Evolutionary conservation across 495 filamentous ascomycete genomes (phyloP), one percentile per base, ranked within the genome.

Genomic region (Sporormia fimetaria): DNA sequence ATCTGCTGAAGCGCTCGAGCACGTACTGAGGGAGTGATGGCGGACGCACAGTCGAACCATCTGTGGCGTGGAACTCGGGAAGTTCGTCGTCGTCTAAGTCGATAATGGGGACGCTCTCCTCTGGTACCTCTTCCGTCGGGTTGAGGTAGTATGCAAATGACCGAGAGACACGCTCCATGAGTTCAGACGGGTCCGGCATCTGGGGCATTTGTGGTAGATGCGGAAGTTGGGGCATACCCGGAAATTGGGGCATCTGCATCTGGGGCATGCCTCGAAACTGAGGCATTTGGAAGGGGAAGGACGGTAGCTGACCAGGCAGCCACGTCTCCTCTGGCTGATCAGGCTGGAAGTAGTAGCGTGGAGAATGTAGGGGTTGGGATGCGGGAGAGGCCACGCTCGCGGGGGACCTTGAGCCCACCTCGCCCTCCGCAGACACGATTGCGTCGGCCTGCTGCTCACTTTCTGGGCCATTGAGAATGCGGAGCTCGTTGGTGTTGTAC

Each of bases 401-500:
- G 6, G 49, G 43, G 10, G 38, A 47, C n/a, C 27, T 15, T 39
- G 37, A 28, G 9, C 44, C 30, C 4, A 21, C 6, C 15, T 40
- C 14, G 12, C 27, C 21, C 3, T 37, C 27, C 22, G 47, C 26
- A 5, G 16, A 16, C 48, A 57, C 26, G 43, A 54, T 7, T 30
- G 46, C 33, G 44, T 52, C 41, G 39, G 51, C 31, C 27, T 47
- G 36, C 46, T 52, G 46, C 27, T 59, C 57, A 35, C 48, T 56
- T 36, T 60, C 61, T 0, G 46, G 48, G 10, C 42, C 45, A n/a
- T 45, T 52, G 11, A 59, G 42, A 2, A 60, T 52, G 1, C 54
- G 52, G 39, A 65, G 38, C 37, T 63, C 60, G 44, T 58, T 62
- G n/a, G 62, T 65, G 44, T 65, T 65, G 51, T 60, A 65, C 21